Percentiles rank a stretch among this genome's conserved stretches.
These are phyloP conservation scores for Xylaria sp. DNA, from an alignment of 2,329 filamentous ascomycete genomes.

Conservation along the genomic window DNA sequence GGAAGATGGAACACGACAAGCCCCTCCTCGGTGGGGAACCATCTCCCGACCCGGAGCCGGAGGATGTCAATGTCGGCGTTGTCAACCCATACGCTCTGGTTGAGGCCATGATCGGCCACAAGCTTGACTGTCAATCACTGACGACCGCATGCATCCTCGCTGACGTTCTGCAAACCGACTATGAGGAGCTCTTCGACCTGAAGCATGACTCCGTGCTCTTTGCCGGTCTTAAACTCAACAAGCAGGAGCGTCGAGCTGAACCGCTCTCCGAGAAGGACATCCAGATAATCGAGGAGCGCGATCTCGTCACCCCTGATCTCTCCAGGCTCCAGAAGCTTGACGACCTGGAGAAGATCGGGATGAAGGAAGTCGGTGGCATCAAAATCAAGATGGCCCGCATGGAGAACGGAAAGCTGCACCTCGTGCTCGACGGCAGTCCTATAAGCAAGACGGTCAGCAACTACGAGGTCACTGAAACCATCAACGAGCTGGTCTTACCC, in stretches of 20 bases:
- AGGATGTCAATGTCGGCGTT: conserved; percentile 43
- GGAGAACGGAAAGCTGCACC: conserved; percentile 48
- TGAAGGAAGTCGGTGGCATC: conserved; percentile 41
- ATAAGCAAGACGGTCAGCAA: conserved; percentile 44
- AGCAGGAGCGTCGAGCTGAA: conserved; percentile 43
- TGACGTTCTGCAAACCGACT: conserved; percentile 49
- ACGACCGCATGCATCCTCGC: conserved; percentile 41
- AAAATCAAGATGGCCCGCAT: conserved; percentile 46
- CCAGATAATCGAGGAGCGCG: conserved; percentile 45
- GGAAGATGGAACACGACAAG: conserved; percentile 31
- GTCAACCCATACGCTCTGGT: conserved; percentile 50
- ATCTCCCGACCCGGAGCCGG: conserved; percentile 41
- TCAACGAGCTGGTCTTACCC: conserved; percentile 45
- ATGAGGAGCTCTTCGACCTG: conserved; percentile 51
- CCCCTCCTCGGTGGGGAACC: conserved; percentile 28
- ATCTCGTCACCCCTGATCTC: conserved; percentile 47
- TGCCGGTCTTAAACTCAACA: conserved; percentile 45
- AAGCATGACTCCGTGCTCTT: conserved; percentile 47
- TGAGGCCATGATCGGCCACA: conserved; percentile 47
- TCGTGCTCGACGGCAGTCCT: conserved; percentile 41
- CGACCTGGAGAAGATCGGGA: conserved; percentile 45
- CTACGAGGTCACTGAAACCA: conserved; percentile 42
- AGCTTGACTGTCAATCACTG: conserved; percentile 42
- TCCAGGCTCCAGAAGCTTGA: conserved; percentile 42
- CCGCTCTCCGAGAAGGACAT: conserved; percentile 43